Conservation (phyloP, 176 grass and related monocot genomes). For the Tillandsia fasciculata region DNA sequence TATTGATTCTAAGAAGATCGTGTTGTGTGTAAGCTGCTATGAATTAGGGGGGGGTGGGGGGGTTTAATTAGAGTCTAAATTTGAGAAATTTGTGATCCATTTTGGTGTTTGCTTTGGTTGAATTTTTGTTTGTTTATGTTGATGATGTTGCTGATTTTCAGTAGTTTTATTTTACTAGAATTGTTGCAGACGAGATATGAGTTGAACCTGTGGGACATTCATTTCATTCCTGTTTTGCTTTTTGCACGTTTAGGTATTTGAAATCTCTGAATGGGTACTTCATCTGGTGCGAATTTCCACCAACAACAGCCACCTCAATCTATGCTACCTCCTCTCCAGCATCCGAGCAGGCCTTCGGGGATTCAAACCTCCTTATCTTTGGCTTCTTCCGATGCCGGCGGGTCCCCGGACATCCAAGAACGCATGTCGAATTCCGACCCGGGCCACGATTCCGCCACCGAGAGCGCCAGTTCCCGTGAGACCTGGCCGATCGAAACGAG, state of each 20-base stretch:
- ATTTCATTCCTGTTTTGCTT: neutral
- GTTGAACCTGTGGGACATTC: neutral
- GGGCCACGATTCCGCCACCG: constrained; percentile 55
- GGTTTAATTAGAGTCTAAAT: neutral
- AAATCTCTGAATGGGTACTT: constrained; percentile 44
- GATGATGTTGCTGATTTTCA: neutral
- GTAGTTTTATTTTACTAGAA: neutral
- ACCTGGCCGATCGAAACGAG: constrained; percentile 49
- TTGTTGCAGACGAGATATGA: neutral
- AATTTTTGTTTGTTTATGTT: neutral
- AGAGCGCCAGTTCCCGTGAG: constrained; percentile 62
- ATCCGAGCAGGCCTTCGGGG: constrained; percentile 22
- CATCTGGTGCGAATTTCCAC: constrained; percentile 51
- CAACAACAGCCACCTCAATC: constrained; percentile 34
- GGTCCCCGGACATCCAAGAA: constrained; percentile 54
- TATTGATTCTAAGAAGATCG: neutral
- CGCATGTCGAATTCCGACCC: constrained; percentile 51
- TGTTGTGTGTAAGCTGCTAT: neutral
- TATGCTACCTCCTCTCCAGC: constrained; percentile 39
- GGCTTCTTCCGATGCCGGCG: constrained; percentile 53
- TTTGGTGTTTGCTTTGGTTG: neutral
- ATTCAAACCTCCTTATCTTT: constrained; percentile 66
- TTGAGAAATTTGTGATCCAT: neutral
- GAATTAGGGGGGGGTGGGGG: neutral
- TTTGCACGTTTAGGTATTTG: constrained; percentile 17